Conservation (phyloP, 495 filamentous ascomycete genomes). For the Hypoxylon fuscum region DNA sequence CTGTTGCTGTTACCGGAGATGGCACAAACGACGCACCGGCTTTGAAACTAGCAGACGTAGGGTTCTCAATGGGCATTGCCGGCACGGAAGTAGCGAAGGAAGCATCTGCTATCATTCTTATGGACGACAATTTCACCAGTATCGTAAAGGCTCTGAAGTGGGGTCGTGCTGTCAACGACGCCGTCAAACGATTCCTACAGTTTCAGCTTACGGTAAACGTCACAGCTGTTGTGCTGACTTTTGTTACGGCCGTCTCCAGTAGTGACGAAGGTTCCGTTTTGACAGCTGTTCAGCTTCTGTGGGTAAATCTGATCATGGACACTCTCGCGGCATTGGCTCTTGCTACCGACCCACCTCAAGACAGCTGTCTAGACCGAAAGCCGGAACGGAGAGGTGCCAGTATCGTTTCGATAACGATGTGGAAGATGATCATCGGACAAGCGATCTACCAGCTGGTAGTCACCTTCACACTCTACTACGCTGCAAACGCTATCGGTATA, state of each 20-base stretch:
- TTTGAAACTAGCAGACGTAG: constrained; percentile 84
- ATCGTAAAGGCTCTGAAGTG: constrained; percentile 91
- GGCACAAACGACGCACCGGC: constrained; percentile 92
- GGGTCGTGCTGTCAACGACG: constrained; percentile 91
- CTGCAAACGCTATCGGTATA: constrained; percentile 67
- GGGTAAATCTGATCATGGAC: constrained; percentile 96
- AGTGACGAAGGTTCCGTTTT: constrained; percentile 73
- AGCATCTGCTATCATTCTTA: constrained; percentile 88
- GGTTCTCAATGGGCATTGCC: constrained; percentile 92
- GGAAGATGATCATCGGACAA: constrained; percentile 95
- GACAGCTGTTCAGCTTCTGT: constrained; percentile 86
- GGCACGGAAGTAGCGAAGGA: constrained; percentile 96
- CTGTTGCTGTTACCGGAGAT: constrained; percentile 88
- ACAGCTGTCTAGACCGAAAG: constrained; percentile 80
- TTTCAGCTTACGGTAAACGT: constrained; percentile 95
- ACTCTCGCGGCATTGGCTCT: constrained; percentile 87
- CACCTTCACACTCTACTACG: constrained; percentile 83
- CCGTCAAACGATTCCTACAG: constrained; percentile 88
- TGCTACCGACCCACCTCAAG: constrained; percentile 83
- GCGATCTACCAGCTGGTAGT: constrained; percentile 82
- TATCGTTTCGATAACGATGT: constrained; percentile 86
- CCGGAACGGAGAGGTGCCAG: constrained; percentile 81
- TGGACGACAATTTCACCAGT: constrained; percentile 89
- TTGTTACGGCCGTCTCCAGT: constrained; percentile 82
- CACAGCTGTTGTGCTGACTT: constrained; percentile 83